A percentile compares a stretch with the other conserved stretches of the same genome.
Evolutionary conservation across 192 early-diverging fungal species (phyloP).

Genomic region (Chytriomyces hyalinus): DNA sequence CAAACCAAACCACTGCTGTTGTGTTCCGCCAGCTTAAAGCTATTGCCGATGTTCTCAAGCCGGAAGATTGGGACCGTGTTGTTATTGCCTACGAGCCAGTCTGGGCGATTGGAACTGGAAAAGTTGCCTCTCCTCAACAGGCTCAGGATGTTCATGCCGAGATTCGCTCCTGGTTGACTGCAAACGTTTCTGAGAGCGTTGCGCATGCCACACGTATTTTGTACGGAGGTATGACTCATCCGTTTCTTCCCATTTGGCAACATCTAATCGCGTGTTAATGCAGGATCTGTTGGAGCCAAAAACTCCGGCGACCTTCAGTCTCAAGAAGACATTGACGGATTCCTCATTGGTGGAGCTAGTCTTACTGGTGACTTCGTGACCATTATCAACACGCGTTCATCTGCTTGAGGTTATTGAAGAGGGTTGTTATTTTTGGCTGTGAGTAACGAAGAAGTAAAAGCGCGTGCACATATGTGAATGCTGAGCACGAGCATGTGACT

Average conservation of each 20-base stretch:
- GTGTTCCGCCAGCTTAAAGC: conserved; percentile 89
- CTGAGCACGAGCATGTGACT: no score
- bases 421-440: neutral
- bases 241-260: neutral
- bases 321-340: conserved; percentile 96
- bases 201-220: conserved; percentile 91
- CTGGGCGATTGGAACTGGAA: conserved; percentile 99
- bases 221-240: conserved; percentile 73
- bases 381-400: conserved; percentile 38
- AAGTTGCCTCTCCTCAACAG: conserved; percentile 87
- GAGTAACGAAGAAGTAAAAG: no score
- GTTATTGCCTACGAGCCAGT: conserved; percentile 99
- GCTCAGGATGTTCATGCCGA: conserved; percentile 94
- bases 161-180: conserved; percentile 86
- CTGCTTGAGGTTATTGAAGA: conserved; percentile 2
- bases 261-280: neutral
- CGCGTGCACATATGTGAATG: no score
- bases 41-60: conserved; percentile 69
- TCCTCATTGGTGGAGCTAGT: conserved; percentile 98
- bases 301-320: conserved; percentile 81
- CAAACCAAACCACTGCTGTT: conserved; percentile 82
- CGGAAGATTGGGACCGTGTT: conserved; percentile 86
- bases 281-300: conserved; percentile 85
- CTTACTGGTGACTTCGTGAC: conserved; percentile 75
- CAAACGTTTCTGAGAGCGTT: conserved; percentile 82